These are phyloP conservation scores for Oropetium thomaeum DNA, from an alignment of 176 grass and related monocot genomes.

Conservation along the genomic window DNA sequence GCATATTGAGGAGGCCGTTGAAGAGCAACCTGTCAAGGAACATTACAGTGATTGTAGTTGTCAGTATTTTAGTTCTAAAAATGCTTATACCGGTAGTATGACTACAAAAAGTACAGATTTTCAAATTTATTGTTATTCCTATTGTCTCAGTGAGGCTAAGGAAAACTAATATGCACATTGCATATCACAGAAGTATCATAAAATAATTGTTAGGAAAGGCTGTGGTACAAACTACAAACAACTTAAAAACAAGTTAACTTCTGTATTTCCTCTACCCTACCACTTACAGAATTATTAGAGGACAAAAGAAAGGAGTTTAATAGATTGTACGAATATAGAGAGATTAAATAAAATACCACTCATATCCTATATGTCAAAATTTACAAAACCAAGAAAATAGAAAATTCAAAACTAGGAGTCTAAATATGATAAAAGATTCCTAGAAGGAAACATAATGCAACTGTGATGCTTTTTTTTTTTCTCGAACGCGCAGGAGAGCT, in stretches of 20 bases:
- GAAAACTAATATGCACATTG: background rate
- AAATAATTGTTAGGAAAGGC: background rate
- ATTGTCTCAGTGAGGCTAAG: background rate
- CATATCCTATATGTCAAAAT: background rate
- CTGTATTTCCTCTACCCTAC: background rate
- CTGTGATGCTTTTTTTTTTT: no score
- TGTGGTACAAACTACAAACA: background rate
- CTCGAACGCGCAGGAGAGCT: no score
- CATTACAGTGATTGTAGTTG: background rate
- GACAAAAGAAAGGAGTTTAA: background rate
- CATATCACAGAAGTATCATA: background rate
- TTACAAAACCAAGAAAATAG: background rate
- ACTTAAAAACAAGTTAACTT: background rate
- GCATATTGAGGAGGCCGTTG: constrained; percentile 90
- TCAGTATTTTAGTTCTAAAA: background rate
- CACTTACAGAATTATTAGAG: background rate
- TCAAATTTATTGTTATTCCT: constrained; percentile 7
- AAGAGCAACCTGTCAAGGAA: constrained; percentile 71
- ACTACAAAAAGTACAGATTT: constrained; percentile 19
- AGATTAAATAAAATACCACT: background rate
- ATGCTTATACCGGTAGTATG: background rate
- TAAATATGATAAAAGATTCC: no score
- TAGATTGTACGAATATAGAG: constrained; percentile 1
- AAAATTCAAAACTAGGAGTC: background rate
- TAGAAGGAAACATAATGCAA: background rate